phyloP scores from a whole-genome alignment of 192 early-diverging fungal species.

The Coemansia sp. region DNA sequence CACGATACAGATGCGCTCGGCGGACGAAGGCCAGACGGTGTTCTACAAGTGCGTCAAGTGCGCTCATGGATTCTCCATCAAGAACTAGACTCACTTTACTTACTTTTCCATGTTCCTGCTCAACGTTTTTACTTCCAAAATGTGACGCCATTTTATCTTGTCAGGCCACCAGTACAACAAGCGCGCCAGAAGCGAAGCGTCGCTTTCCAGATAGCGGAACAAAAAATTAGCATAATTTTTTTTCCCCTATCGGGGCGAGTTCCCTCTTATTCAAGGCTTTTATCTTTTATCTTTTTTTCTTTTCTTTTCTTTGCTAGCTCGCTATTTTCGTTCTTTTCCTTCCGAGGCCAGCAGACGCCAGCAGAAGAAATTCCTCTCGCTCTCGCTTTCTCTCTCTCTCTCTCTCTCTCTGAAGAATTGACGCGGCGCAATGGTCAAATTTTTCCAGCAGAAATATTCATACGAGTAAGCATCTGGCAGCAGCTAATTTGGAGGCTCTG shows the following conservation, averaged over 20 bases:
- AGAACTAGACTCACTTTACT: slow-evolving; percentile 26
- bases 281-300: slow-evolving; percentile 1
- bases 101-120: not conserved
- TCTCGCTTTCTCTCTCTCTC: no score
- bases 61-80: slow-evolving; percentile 69
- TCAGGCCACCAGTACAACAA: no score
- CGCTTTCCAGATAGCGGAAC: no score
- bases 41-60: slow-evolving; percentile 97
- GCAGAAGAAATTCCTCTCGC: no score
- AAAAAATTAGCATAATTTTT: no score
- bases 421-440: slow-evolving; percentile 69
- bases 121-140: not conserved
- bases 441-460: slow-evolving; percentile 77
- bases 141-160: not conserved
- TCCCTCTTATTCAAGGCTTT: no score
- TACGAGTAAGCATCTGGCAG: slow-evolving; percentile 63
- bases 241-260: no score
- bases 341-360: no score
- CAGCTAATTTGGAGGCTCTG: no score
- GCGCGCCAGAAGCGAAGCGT: no score
- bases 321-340: no score
- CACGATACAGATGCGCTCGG: slow-evolving; percentile 95
- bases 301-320: no score
- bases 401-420: not conserved
- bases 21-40: slow-evolving; percentile 99